Conservation (phyloP, 2,329 filamentous ascomycete genomes). For the Hypoxylon sp. region DNA sequence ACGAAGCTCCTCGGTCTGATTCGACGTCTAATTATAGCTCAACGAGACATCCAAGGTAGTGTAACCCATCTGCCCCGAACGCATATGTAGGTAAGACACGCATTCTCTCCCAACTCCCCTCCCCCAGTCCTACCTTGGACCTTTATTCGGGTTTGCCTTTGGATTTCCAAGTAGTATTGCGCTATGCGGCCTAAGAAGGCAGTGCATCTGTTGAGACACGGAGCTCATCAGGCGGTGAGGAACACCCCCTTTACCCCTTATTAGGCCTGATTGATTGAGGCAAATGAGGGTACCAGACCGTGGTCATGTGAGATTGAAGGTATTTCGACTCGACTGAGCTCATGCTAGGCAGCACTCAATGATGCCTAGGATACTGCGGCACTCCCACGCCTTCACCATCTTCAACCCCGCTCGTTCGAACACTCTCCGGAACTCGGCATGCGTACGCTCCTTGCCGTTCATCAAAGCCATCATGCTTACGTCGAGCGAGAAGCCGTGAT, state of each 20-base stretch:
- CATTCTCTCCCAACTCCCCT: slow-evolving; percentile 3
- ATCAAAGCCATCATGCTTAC: slow-evolving; percentile 36
- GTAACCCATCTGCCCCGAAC: slow-evolving; percentile 29
- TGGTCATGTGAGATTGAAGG: not conserved
- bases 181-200: slow-evolving; percentile 18
- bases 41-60: slow-evolving; percentile 29
- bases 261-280: slow-evolving; percentile 8
- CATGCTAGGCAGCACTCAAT: slow-evolving; percentile 32
- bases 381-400: slow-evolving; percentile 36
- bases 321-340: slow-evolving; percentile 2
- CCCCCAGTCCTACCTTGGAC: not conserved
- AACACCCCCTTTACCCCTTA: slow-evolving; percentile 13
- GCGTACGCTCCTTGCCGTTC: slow-evolving; percentile 30
- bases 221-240: slow-evolving; percentile 25
- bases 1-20: slow-evolving; percentile 19
- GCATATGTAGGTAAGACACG: slow-evolving; percentile 27
- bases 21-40: slow-evolving; percentile 34
- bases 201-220: slow-evolving; percentile 21
- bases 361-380: slow-evolving; percentile 31
- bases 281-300: slow-evolving; percentile 2
- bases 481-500: slow-evolving; percentile 32
- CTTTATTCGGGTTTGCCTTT: slow-evolving; percentile 8
- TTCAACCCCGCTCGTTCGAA: slow-evolving; percentile 29
- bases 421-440: slow-evolving; percentile 30
- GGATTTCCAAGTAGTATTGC: slow-evolving; percentile 21